Evolutionary conservation across 1,139 yeast species (phyloP).

Genomic region (Saccharomyces pastorianus): DNA sequence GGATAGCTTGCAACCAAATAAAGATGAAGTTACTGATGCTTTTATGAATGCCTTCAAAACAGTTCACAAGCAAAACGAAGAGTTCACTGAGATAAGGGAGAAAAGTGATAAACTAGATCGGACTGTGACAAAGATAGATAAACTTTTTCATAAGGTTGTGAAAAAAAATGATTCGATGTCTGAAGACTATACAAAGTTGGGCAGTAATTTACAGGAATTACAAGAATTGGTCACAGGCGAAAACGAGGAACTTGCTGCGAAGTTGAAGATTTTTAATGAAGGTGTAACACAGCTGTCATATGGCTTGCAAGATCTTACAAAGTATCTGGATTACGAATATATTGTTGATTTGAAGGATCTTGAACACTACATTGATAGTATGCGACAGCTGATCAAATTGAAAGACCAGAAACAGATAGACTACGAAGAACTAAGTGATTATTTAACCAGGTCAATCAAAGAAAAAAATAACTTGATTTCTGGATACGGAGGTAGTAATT

Average conservation of each 20-base stretch:
- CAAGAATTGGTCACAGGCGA: conserved; percentile 44
- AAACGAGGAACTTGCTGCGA: conserved; percentile 38
- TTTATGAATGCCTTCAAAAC: conserved; percentile 88
- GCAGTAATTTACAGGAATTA: conserved; percentile 60
- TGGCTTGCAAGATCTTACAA: conserved; percentile 43
- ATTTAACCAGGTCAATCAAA: conserved; percentile 56
- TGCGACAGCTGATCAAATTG: conserved; percentile 67
- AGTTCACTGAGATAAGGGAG: conserved; percentile 76
- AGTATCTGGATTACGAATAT: conserved; percentile 71
- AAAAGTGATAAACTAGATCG: conserved; percentile 78
- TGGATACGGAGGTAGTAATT: conserved; percentile 47
- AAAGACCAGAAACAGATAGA: conserved; percentile 91
- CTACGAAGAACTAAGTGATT: conserved; percentile 76
- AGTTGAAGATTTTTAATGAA: conserved; percentile 46
- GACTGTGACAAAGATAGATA: conserved; percentile 70
- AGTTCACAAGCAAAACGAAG: conserved; percentile 65
- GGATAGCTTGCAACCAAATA: conserved; percentile 10
- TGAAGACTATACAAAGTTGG: conserved; percentile 64
- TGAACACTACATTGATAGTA: conserved; percentile 72
- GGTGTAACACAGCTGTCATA: conserved; percentile 45
- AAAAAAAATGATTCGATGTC: conserved; percentile 67
- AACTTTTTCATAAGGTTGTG: conserved; percentile 63
- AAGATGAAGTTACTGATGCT: conserved; percentile 56
- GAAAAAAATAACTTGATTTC: conserved; percentile 59
- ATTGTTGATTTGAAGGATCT: conserved; percentile 77